A percentile compares a stretch with the other conserved stretches of the same genome.
Conservation (phyloP, 2,329 filamentous ascomycete genomes). For the Stachybotrys echinatus region DNA sequence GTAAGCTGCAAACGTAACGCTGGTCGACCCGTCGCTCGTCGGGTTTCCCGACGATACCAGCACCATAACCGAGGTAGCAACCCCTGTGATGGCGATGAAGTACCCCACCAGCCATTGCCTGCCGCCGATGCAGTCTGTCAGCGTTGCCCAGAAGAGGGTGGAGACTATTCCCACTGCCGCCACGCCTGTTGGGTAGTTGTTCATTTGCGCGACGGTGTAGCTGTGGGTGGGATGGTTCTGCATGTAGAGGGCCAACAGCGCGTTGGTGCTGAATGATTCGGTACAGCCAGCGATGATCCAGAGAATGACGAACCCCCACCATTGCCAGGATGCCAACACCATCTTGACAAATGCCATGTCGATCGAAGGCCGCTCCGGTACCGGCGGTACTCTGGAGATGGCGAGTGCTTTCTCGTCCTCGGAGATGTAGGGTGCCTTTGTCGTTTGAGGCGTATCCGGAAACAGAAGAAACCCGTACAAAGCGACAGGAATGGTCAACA, state of each 20-base stretch:
- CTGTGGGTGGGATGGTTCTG: conserved; percentile 37
- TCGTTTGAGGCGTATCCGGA: conserved; percentile 39
- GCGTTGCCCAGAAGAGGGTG: conserved; percentile 63
- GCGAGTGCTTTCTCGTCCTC: conserved; percentile 41
- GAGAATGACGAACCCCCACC: conserved; percentile 60
- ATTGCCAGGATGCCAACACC: conserved; percentile 56
- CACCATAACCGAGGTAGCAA: conserved; percentile 58
- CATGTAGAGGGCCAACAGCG: conserved; percentile 46
- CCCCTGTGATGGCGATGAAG: conserved; percentile 60
- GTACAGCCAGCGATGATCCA: conserved; percentile 69
- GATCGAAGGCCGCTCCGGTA: conserved; percentile 37
- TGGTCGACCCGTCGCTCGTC: conserved; percentile 33
- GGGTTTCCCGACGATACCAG: conserved; percentile 43
- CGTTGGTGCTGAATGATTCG: conserved; percentile 64
- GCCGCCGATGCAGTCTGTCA: conserved; percentile 60
- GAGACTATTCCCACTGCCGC: conserved; percentile 52
- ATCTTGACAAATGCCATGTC: conserved; percentile 45
- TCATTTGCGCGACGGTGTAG: conserved; percentile 44
- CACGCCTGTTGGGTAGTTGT: conserved; percentile 53
- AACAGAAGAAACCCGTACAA: conserved; percentile 28
- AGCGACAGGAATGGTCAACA: conserved; percentile 32
- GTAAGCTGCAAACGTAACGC: conserved; percentile 58
- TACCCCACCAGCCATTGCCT: conserved; percentile 62
- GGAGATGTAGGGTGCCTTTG: conserved; percentile 36
- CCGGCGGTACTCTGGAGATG: conserved; percentile 30